Conservation (phyloP, 768 basidiomycete genomes). For the Cystofilobasidium macerans region DNA sequence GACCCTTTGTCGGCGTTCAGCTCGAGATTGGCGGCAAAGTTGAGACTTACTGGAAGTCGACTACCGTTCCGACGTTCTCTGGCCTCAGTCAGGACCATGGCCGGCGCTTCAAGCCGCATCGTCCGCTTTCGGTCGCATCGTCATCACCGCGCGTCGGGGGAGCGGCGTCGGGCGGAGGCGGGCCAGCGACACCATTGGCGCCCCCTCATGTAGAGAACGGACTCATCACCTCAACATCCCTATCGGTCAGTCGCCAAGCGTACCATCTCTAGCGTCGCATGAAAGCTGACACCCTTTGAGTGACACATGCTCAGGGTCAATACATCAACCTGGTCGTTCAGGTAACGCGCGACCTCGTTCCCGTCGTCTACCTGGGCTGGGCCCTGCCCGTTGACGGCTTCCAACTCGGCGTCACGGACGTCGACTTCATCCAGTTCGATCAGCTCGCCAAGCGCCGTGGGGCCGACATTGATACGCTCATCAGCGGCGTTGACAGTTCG, state of each 20-base stretch:
- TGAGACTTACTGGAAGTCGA: constrained; percentile 98
- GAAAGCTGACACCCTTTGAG: not conserved
- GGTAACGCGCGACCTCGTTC: constrained; percentile 81
- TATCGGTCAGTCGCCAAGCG: constrained; percentile 40
- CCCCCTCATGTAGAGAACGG: constrained; percentile 31
- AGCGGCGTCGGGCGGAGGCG: constrained; percentile 9
- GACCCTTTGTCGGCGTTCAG: constrained; percentile 81
- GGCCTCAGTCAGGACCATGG: constrained; percentile 37
- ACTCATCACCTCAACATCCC: constrained; percentile 68
- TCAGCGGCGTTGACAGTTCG: not conserved
- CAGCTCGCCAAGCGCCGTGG: constrained; percentile 44
- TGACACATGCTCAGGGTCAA: constrained; percentile 44
- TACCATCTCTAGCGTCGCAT: not conserved
- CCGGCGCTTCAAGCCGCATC: constrained; percentile 38
- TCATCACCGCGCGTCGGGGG: constrained; percentile 33
- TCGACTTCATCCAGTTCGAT: constrained; percentile 71
- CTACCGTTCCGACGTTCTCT: constrained; percentile 44
- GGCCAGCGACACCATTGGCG: constrained; percentile 3
- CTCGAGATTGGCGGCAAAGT: constrained; percentile 88
- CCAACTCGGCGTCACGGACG: constrained; percentile 70
- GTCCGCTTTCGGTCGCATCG: constrained; percentile 36
- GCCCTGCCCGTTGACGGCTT: constrained; percentile 58
- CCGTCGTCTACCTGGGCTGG: constrained; percentile 72
- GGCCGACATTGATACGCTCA: not conserved
- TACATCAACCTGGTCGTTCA: constrained; percentile 80